These are phyloP conservation scores for Scheffersomyces coipomensis DNA, from an alignment of 805 yeast genomes.

Conservation along the genomic window DNA sequence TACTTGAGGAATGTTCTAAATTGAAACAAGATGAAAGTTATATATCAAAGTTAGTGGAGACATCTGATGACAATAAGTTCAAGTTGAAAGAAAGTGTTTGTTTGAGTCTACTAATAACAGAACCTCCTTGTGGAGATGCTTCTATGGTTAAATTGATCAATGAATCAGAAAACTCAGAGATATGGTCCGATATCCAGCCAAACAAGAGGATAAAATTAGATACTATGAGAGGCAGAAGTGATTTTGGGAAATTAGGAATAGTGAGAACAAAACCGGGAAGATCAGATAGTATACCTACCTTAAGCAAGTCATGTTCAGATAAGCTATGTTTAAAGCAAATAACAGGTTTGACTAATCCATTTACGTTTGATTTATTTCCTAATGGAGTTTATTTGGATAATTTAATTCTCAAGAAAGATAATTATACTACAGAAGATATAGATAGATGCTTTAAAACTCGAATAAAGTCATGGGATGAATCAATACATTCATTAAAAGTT, in stretches of 20 bases:
- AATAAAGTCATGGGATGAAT: conserved; percentile 6
- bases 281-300: conserved; percentile 65
- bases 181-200: conserved; percentile 17
- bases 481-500: conserved; percentile 17
- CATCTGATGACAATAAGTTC: conserved; percentile 15
- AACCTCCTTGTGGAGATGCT: conserved; percentile 90
- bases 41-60: conserved; percentile 14
- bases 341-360: conserved; percentile 50
- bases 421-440: conserved; percentile 24
- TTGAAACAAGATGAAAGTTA: conserved; percentile 10
- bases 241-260: conserved; percentile 53
- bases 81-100: conserved; percentile 33
- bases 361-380: conserved; percentile 34
- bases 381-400: conserved; percentile 42
- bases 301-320: conserved; percentile 88
- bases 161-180: conserved; percentile 10
- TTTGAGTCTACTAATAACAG: conserved; percentile 65
- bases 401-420: conserved; percentile 45
- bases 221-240: conserved; percentile 58
- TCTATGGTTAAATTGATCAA: conserved; percentile 49
- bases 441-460: conserved; percentile 42
- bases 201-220: conserved; percentile 11
- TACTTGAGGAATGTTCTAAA: conserved; percentile 48
- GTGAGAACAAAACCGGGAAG: conserved; percentile 95
- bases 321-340: conserved; percentile 68